Evolutionary conservation across 768 basidiomycete genomes (phyloP), one percentile per base, ranked within the genome.

Genomic region (Dendrothele bispora): DNA sequence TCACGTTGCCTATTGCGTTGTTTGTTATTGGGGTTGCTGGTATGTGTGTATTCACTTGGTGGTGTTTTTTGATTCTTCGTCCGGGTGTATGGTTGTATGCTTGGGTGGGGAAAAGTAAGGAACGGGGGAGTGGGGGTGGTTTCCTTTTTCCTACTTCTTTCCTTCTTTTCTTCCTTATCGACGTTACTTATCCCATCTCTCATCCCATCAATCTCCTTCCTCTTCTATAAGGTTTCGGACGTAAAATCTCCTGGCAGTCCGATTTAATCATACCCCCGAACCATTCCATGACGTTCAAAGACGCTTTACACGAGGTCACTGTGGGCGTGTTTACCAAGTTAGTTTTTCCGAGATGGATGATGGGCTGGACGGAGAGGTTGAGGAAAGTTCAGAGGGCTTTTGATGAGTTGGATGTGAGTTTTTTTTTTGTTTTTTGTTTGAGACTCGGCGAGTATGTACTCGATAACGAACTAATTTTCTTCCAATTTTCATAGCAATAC

Each of bases 211-310:
- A n/a, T n/a, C n/a, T n/a, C n/a, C n/a, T n/a, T n/a, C n/a, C n/a
- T n/a, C n/a, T n/a, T n/a, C n/a, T n/a, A n/a, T n/a, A n/a, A n/a
- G n/a, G n/a, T n/a, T n/a, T n/a, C n/a, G n/a, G n/a, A n/a, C n/a
- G n/a, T n/a, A n/a, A n/a, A n/a, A n/a, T n/a, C n/a, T n/a, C n/a
- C n/a, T n/a, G n/a, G n/a, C n/a, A n/a, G n/a, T n/a, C n/a, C n/a
- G n/a, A n/a, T n/a, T n/a, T n/a, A n/a, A n/a, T n/a, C n/a, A n/a
- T n/a, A n/a, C n/a, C n/a, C n/a, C n/a, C n/a, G n/a, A n/a, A n/a
- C n/a, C n/a, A n/a, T n/a, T n/a, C n/a, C n/a, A 61, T 80, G 56
- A 64, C 74, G 17, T 80, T 77, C 63, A 74, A 74, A 50, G 63
- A 75, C 21, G 70, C 79, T 11, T 61, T 81, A 25, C 74, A 73